Evolutionary conservation across 164 flowering plant species (phyloP).

Genomic region (Vitis rotundifolia): DNA sequence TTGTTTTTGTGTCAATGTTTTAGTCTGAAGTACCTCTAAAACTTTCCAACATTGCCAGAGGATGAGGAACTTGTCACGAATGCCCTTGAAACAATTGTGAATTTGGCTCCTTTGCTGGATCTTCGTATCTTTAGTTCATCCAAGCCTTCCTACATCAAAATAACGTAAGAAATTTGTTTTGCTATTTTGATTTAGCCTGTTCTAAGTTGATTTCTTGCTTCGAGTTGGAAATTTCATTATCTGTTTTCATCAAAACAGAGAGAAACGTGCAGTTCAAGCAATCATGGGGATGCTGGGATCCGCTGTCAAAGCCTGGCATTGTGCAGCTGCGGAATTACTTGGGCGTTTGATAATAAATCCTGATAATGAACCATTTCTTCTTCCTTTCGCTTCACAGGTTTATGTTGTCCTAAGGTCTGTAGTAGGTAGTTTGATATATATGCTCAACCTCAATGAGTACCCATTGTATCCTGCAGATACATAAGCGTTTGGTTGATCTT

Average conservation of each 20-base stretch:
- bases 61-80: slow-evolving; percentile 98
- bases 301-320: slow-evolving; percentile 88
- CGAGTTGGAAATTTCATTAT: slow-evolving; percentile 7
- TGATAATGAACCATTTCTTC: slow-evolving; percentile 88
- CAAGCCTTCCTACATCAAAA: slow-evolving; percentile 83
- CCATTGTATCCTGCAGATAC: slow-evolving; percentile 52
- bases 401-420: neutral
- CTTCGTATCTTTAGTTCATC: slow-evolving; percentile 92
- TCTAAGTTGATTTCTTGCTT: neutral
- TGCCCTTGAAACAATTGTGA: slow-evolving; percentile 90
- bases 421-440: neutral
- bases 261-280: slow-evolving; percentile 90
- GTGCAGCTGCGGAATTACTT: slow-evolving; percentile 93
- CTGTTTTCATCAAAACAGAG: slow-evolving; percentile 43
- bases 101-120: slow-evolving; percentile 86
- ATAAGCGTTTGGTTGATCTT: slow-evolving; percentile 85
- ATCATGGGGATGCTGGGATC: slow-evolving; percentile 86
- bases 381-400: slow-evolving; percentile 90
- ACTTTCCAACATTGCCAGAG: slow-evolving; percentile 49
- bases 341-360: slow-evolving; percentile 94
- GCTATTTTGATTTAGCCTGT: neutral
- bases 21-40: slow-evolving; percentile 5
- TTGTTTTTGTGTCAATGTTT: neutral
- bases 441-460: neutral
- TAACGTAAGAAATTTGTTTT: slow-evolving; percentile 60